Evolutionary conservation across 805 yeast genomes (phyloP).

Genomic region (Zygoascus biomembranicola): DNA sequence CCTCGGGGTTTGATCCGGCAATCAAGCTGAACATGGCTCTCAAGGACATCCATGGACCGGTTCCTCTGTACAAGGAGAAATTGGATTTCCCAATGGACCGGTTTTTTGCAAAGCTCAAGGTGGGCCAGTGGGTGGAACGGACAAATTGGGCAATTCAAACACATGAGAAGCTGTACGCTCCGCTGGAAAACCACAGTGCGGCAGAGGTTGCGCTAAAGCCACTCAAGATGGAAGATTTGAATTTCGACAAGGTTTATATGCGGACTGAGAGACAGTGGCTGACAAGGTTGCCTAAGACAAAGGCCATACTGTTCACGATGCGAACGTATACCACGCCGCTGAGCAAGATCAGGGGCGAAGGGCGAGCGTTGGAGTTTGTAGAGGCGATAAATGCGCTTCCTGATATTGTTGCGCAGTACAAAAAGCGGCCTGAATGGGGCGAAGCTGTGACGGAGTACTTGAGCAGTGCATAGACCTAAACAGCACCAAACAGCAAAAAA

Average conservation of each 20-base stretch:
- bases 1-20: conserved; percentile 66
- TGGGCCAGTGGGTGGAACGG: conserved; percentile 50
- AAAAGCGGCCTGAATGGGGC: conserved; percentile 61
- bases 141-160: conserved; percentile 66
- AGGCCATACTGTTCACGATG: conserved; percentile 42
- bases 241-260: conserved; percentile 37
- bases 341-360: conserved; percentile 37
- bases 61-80: conserved; percentile 54
- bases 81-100: conserved; percentile 57
- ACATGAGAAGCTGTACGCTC: conserved; percentile 42
- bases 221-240: conserved; percentile 29
- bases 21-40: conserved; percentile 45
- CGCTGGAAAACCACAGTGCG: conserved; percentile 38
- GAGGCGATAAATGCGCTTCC: conserved; percentile 62
- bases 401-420: conserved; percentile 50
- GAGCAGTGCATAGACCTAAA: conserved; percentile 27
- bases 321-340: conserved; percentile 53
- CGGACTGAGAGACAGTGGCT: conserved; percentile 54
- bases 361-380: conserved; percentile 42
- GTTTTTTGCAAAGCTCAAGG: conserved; percentile 50
- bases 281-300: conserved; percentile 42
- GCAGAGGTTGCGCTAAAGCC: conserved; percentile 19
- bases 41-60: conserved; percentile 59
- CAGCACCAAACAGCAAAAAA: background rate
- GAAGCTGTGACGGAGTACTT: conserved; percentile 45